Percentiles rank a stretch among this genome's conserved stretches.
Evolutionary conservation across 768 basidiomycete species (phyloP).

Genomic region (Russula sp.): DNA sequence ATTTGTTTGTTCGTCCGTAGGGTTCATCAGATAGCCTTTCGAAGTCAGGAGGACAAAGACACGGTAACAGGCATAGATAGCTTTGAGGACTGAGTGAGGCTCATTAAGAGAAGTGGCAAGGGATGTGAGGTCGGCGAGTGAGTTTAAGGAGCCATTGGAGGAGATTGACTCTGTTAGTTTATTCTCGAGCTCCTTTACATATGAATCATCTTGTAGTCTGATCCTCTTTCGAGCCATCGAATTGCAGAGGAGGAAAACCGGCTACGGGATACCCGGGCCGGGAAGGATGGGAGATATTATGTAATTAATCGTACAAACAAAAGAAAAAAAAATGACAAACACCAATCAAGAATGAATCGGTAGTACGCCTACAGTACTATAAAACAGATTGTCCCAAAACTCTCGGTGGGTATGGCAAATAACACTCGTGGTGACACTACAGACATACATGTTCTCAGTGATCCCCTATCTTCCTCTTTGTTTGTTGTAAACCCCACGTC

Average conservation of each 20-base stretch:
- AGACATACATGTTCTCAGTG: slow-evolving; percentile 24
- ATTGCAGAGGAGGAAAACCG: background rate
- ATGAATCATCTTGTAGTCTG: slow-evolving; percentile 28
- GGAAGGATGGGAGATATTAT: slow-evolving; percentile 5
- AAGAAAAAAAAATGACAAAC: background rate
- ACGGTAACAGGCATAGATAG: slow-evolving; percentile 79
- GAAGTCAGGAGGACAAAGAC: slow-evolving; percentile 65
- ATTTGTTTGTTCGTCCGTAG: slow-evolving; percentile 55
- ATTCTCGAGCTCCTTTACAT: slow-evolving; percentile 52
- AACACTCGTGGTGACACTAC: slow-evolving; percentile 13
- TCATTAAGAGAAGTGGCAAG: slow-evolving; percentile 49
- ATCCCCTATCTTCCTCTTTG: slow-evolving; percentile 9
- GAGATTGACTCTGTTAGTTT: slow-evolving; percentile 53
- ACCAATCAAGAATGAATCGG: slow-evolving; percentile 23
- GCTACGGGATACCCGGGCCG: slow-evolving; percentile 12
- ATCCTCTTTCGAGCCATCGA: slow-evolving; percentile 33
- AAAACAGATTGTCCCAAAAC: slow-evolving; percentile 18
- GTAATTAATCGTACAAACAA: slow-evolving; percentile 23
- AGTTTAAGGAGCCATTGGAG: slow-evolving; percentile 65
- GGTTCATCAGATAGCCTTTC: slow-evolving; percentile 51
- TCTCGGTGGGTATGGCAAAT: slow-evolving; percentile 24
- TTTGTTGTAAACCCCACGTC: background rate
- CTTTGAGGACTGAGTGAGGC: slow-evolving; percentile 63
- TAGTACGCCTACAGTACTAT: slow-evolving; percentile 12
- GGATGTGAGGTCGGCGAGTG: slow-evolving; percentile 68